phyloP scores from a whole-genome alignment of 2,329 filamentous ascomycete species.

The Epichloe sylvatica region DNA sequence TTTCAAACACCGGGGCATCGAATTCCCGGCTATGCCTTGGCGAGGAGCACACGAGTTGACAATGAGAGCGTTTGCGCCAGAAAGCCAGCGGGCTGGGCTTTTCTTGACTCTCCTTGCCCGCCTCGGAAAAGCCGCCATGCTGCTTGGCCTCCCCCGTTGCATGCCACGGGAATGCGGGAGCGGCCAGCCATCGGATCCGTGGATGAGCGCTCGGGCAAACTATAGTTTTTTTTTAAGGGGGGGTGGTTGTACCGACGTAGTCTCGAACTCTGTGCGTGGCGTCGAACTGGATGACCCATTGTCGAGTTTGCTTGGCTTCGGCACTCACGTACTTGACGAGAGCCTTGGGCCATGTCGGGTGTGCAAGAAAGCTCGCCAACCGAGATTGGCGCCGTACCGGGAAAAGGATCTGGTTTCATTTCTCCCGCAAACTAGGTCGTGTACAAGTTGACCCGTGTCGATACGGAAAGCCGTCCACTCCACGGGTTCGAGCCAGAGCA shows the following conservation, averaged over 20 bases:
- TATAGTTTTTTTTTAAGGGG: too few relatives aligned
- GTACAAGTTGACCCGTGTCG: too few relatives aligned
- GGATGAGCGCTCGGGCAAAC: conserved; percentile 22
- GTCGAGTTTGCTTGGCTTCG: conserved; percentile 42
- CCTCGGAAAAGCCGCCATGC: too few relatives aligned
- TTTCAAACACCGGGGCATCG: too few relatives aligned
- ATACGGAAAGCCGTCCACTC: too few relatives aligned
- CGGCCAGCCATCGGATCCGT: too few relatives aligned
- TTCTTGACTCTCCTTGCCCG: too few relatives aligned
- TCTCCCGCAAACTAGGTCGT: conserved; percentile 44
- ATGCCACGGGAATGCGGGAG: too few relatives aligned
- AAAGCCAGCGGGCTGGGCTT: too few relatives aligned
- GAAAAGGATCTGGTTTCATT: conserved; percentile 48
- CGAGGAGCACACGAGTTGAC: conserved; percentile 18
- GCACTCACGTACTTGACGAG: conserved; percentile 45
- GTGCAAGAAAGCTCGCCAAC: conserved; percentile 57
- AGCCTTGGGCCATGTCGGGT: conserved; percentile 41
- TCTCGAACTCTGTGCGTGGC: conserved; percentile 41
- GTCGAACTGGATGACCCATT: conserved; percentile 56
- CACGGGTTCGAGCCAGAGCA: too few relatives aligned
- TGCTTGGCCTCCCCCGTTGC: too few relatives aligned
- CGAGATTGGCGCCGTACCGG: conserved; percentile 52
- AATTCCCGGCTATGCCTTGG: not conserved
- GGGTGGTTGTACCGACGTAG: conserved; percentile 20
- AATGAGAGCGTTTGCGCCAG: conserved; percentile 19